Evolutionary conservation across 1,284 basidiomycete genomes (phyloP).

Genomic region (Trichosporon sp.): DNA sequence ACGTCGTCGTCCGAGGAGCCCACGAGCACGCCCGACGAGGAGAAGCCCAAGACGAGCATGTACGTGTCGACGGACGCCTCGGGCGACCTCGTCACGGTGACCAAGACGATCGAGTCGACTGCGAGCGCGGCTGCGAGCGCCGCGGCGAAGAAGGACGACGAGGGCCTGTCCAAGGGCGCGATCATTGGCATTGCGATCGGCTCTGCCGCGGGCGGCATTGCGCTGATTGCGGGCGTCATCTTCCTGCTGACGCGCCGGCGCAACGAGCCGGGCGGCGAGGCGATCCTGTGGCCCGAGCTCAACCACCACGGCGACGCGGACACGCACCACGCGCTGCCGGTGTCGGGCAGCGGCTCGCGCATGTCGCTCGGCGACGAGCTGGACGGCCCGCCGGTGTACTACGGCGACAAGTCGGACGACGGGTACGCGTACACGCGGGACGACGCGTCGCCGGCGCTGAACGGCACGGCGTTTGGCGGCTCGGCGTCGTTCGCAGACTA

Average conservation of each 20-base stretch:
- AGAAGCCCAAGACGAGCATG: not conserved
- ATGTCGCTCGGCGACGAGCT: slow-evolving; percentile 32
- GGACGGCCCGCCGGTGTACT: slow-evolving; percentile 20
- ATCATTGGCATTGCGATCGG: slow-evolving; percentile 47
- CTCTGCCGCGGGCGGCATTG: slow-evolving; percentile 38
- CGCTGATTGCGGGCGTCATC: slow-evolving; percentile 33
- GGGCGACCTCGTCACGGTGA: slow-evolving; percentile 19
- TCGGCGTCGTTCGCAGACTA: not conserved
- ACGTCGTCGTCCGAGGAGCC: not conserved
- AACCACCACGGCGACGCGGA: slow-evolving; percentile 48
- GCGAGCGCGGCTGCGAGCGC: slow-evolving; percentile 13
- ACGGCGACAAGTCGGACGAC: slow-evolving; percentile 11
- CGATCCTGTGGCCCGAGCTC: slow-evolving; percentile 50
- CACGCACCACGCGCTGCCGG: slow-evolving; percentile 46
- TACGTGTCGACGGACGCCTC: not conserved
- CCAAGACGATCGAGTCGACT: slow-evolving; percentile 10
- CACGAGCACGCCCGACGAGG: not conserved
- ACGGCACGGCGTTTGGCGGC: slow-evolving; percentile 7
- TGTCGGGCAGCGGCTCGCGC: slow-evolving; percentile 31
- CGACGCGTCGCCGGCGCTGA: slow-evolving; percentile 18
- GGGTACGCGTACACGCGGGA: slow-evolving; percentile 20
- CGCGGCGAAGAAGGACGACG: slow-evolving; percentile 5
- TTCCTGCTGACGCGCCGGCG: slow-evolving; percentile 40
- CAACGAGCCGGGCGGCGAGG: slow-evolving; percentile 43
- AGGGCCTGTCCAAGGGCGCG: slow-evolving; percentile 36